A percentile compares a stretch with the other conserved stretches of the same genome.
phyloP scores from a whole-genome alignment of 108 stramenopile genomes.

The Cylindrotheca closterium region DNA sequence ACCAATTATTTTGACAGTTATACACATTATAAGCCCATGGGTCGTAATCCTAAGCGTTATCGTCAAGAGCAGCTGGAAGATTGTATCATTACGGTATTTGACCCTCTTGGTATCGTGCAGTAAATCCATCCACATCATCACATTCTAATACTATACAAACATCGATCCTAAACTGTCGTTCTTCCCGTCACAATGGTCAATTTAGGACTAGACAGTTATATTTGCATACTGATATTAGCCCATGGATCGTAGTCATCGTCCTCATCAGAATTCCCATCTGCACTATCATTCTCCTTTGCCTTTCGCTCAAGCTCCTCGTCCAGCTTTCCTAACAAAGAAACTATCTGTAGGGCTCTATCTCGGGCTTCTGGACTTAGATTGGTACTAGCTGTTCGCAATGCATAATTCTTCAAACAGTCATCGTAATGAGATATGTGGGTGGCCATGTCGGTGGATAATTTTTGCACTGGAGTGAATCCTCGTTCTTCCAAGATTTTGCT shows the following conservation, averaged over 20 bases:
- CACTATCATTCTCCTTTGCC: constrained; percentile 9
- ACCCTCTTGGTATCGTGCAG: too few species aligned
- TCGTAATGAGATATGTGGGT: constrained; percentile 72
- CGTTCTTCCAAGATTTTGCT: constrained; percentile 61
- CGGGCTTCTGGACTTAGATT: constrained; percentile 44
- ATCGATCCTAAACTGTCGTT: too few species aligned
- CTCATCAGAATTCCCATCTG: neutral
- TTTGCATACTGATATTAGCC: constrained; percentile 37
- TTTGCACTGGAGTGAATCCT: constrained; percentile 68
- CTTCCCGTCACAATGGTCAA: too few species aligned
- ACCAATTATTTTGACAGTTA: too few species aligned
- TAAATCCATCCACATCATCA: too few species aligned
- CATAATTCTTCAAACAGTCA: constrained; percentile 58
- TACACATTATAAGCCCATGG: too few species aligned
- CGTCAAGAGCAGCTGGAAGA: too few species aligned
- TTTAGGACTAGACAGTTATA: too few species aligned
- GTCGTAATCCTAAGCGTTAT: too few species aligned
- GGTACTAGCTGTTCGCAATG: constrained; percentile 27
- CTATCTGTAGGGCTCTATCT: constrained; percentile 72
- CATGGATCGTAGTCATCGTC: constrained; percentile 77
- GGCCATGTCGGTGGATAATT: constrained; percentile 69
- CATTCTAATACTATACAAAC: too few species aligned
- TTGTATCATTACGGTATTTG: too few species aligned
- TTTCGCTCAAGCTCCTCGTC: constrained; percentile 49
- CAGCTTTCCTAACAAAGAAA: constrained; percentile 57